phyloP scores from a whole-genome alignment of 2,329 filamentous ascomycete genomes.

The Pseudovirgaria hyperparasitica region DNA sequence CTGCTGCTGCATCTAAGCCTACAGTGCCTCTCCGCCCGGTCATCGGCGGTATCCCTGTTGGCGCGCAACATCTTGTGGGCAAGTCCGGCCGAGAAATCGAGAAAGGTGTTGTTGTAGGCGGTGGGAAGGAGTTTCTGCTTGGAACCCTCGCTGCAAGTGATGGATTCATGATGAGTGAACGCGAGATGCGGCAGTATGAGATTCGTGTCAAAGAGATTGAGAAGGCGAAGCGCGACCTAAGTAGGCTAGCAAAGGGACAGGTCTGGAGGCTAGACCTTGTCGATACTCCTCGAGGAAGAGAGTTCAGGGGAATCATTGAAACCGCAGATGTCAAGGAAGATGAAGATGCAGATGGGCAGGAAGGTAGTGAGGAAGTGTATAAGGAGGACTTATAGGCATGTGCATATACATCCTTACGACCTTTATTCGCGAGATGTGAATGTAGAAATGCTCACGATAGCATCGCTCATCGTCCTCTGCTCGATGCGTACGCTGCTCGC shows the following conservation, averaged over 20 bases:
- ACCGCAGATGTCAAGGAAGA: constrained; percentile 34
- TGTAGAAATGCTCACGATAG: too few relatives aligned
- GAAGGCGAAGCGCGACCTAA: constrained; percentile 53
- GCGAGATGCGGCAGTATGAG: constrained; percentile 56
- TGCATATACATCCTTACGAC: too few relatives aligned
- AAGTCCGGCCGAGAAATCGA: constrained; percentile 44
- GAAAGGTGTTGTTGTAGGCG: constrained; percentile 35
- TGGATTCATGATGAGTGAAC: constrained; percentile 48
- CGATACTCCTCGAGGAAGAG: constrained; percentile 50
- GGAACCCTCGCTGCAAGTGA: constrained; percentile 44
- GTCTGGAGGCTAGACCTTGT: constrained; percentile 75
- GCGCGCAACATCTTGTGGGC: constrained; percentile 43
- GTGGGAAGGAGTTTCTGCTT: constrained; percentile 41
- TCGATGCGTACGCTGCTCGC: too few relatives aligned
- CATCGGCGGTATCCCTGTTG: constrained; percentile 47
- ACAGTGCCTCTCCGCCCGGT: constrained; percentile 27
- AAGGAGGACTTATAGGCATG: constrained; percentile 26
- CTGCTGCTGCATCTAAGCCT: constrained; percentile 15
- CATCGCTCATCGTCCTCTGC: too few relatives aligned
- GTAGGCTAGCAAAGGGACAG: constrained; percentile 54
- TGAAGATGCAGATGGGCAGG: constrained; percentile 13
- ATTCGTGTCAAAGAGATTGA: constrained; percentile 54
- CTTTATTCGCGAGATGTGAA: too few relatives aligned
- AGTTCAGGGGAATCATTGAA: constrained; percentile 60
- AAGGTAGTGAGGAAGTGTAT: constrained; percentile 28